phyloP scores from a whole-genome alignment of 495 filamentous ascomycete genomes.

The Hypoxylon intermedium region DNA sequence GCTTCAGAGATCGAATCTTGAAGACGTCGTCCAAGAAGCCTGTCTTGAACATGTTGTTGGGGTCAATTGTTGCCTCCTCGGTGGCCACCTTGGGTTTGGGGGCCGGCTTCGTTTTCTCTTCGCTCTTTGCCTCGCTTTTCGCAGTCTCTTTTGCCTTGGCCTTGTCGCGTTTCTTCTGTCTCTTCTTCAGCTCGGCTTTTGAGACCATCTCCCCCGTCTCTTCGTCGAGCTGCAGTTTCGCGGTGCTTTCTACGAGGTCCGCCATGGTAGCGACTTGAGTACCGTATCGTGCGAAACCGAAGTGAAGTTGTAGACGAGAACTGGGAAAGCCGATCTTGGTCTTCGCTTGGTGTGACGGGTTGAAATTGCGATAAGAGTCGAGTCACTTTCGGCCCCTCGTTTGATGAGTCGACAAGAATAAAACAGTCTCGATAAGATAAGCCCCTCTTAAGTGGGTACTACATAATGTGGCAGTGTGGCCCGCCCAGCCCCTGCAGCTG shows the following conservation, averaged over 20 bases:
- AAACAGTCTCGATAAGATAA: constrained; percentile 33
- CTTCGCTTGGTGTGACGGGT: neutral
- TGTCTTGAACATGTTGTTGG: constrained; percentile 80
- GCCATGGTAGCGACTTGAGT: constrained; percentile 54
- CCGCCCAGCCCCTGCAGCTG: no score
- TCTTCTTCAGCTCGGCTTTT: constrained; percentile 71
- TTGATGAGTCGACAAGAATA: constrained; percentile 19
- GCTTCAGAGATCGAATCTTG: constrained; percentile 71
- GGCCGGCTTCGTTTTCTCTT: constrained; percentile 49
- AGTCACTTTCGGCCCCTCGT: constrained; percentile 24
- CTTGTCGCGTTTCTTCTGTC: constrained; percentile 61
- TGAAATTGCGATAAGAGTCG: constrained; percentile 7
- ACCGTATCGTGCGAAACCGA: neutral
- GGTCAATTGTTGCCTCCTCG: constrained; percentile 62
- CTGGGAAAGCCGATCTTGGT: no score
- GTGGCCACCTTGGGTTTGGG: constrained; percentile 49
- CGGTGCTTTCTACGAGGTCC: constrained; percentile 60
- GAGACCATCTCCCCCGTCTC: constrained; percentile 72
- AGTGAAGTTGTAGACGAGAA: neutral
- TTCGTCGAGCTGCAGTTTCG: constrained; percentile 68
- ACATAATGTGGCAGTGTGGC: neutral
- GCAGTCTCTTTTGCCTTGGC: constrained; percentile 52
- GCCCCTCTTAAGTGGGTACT: constrained; percentile 36
- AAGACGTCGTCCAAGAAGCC: constrained; percentile 85
- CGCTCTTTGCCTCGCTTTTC: constrained; percentile 35